Conservation (phyloP, 495 filamentous ascomycete genomes). For the Staphylotrichum tortipilum region DNA sequence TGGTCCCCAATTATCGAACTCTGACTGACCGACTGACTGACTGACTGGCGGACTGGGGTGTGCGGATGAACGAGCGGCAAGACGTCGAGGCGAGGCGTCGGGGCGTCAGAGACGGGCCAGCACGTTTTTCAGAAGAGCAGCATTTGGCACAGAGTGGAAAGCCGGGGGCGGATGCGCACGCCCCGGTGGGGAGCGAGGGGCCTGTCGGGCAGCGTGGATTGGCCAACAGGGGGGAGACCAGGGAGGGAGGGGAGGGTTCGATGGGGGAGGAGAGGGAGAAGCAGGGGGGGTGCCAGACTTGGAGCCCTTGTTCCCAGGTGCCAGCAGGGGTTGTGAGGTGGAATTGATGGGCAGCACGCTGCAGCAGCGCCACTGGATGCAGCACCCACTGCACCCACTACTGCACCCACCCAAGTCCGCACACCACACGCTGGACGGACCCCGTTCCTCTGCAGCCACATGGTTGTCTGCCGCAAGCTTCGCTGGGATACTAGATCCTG, state of each 20-base stretch:
- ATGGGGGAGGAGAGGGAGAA: no score
- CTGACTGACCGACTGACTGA: no score
- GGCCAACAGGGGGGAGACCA: constrained; percentile 4
- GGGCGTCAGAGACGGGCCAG: constrained; percentile 21
- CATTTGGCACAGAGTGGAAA: constrained; percentile 15
- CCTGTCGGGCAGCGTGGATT: constrained; percentile 1
- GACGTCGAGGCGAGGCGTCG: constrained; percentile 2
- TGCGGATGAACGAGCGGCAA: constrained; percentile 10
- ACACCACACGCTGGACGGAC: no score
- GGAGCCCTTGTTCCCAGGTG: no score
- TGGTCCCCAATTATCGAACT: no score
- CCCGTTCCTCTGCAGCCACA: constrained; percentile 14
- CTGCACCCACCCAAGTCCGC: constrained; percentile 7
- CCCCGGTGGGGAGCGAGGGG: constrained; percentile 4
- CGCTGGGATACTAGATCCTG: no score
- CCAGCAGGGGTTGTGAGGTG: background rate
- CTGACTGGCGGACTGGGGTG: constrained; percentile 2
- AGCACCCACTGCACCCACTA: no score
- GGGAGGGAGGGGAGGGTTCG: no score
- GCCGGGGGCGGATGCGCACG: constrained; percentile 6
- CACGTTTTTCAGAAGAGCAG: constrained; percentile 32
- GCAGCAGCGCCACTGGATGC: no score
- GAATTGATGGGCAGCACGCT: constrained; percentile 2
- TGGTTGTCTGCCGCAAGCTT: constrained; percentile 16
- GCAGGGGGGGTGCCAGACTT: no score